Base-by-base conservation (phyloP, 176 grass and related monocot genomes). In the Luzula sylvatica region DNA sequence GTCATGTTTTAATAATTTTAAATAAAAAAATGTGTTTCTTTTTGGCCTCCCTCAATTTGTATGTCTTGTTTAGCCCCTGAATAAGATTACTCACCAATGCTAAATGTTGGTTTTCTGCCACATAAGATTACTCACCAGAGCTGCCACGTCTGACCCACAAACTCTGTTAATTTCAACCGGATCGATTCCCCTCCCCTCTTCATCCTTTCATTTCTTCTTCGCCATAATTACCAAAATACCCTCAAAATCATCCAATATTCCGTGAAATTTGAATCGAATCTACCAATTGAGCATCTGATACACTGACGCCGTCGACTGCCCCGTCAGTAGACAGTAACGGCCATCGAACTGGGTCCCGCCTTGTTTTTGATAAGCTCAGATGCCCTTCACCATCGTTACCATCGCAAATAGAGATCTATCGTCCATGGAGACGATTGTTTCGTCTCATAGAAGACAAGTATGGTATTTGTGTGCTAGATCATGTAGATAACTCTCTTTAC, bases 301-400 rank as follows among this genome's bases (percentile, higher is more conserved):
- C 43, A 19, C 23, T 22, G 3, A 46, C 17, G 12, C 41, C 41
- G 26, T 39, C 60, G 29, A 64, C 15, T 26, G 43, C 0, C 26
- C 17, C 16, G n/a, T 11, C 24, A 35, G 17, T n/a, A n/a, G n/a
- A n/a, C n/a, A n/a, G n/a, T 12, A 8, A 16, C 29, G 1, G 22
- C 25, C 3, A 48, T 19, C 8, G 52, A 9, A 0, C 74, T 50
- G 23, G 71, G 70, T 4, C 72, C 43, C 0, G 53, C 55, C 74
- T 83, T 98, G 60, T 69, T 64, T 26, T 98, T 85, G 3, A 90
- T 74, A 15, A 3, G 78, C 68, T 26, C 92, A 84, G 46, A 98
- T 87, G 18, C 92, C 92, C 58, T 82, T 96, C 53, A 96, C 90
- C 90, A 89, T 96, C 59, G 90, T 96, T 7, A 96, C 70, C 90